These are phyloP conservation scores for Canna indica DNA, from an alignment of 176 grass and related monocot species.

Conservation along the genomic window DNA sequence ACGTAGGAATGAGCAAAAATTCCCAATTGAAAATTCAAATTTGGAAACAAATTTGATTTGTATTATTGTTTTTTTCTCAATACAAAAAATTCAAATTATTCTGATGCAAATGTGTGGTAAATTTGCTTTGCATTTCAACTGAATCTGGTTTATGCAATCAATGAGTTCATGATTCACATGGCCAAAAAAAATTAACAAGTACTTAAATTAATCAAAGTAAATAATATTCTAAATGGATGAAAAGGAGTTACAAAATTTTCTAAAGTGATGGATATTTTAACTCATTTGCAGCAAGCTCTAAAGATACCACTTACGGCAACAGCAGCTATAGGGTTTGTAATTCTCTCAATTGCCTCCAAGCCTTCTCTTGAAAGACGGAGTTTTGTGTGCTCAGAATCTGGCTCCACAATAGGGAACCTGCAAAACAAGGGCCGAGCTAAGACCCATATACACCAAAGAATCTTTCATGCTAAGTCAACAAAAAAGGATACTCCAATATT, in stretches of 20 bases:
- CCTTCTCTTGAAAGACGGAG: constrained; percentile 62
- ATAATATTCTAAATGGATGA: not conserved
- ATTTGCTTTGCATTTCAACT: not conserved
- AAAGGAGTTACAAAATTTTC: not conserved
- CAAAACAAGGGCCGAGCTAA: not conserved
- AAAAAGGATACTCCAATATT: not conserved
- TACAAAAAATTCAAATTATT: not conserved
- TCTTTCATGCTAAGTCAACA: not conserved
- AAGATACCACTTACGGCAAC: constrained; percentile 43
- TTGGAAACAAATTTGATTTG: not conserved
- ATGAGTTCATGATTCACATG: not conserved
- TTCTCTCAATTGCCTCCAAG: constrained; percentile 73
- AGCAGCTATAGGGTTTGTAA: constrained; percentile 63
- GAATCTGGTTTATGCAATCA: not conserved
- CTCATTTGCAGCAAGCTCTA: not conserved
- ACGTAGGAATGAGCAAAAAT: not conserved
- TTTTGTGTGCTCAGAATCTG: constrained; percentile 76
- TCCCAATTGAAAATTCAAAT: not conserved
- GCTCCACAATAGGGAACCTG: constrained; percentile 91
- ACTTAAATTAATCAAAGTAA: no score
- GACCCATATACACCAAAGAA: not conserved
- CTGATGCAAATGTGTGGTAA: not conserved
- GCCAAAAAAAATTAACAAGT: not conserved
- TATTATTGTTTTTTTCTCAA: not conserved
- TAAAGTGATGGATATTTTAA: not conserved